These are phyloP conservation scores for Triticum dicoccoides DNA, from an alignment of 176 grass and related monocot species.

Conservation along the genomic window DNA sequence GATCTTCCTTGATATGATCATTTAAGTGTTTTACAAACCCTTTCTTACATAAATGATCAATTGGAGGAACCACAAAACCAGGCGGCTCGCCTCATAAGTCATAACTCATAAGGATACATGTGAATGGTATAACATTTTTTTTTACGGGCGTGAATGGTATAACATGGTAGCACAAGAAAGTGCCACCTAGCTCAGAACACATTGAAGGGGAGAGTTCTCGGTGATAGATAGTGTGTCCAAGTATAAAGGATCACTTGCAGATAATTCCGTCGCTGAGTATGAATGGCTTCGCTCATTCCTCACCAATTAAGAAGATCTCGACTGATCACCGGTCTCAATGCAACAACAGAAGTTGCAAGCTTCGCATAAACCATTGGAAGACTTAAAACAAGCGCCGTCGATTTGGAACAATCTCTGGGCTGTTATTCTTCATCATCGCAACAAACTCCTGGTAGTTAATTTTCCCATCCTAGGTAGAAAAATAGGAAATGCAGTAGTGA, in stretches of 20 bases:
- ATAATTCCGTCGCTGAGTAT: not conserved
- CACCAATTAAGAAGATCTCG: not conserved
- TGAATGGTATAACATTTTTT: not conserved
- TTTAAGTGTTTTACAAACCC: constrained; percentile 9
- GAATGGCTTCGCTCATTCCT: constrained; percentile 6
- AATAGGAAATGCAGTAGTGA: constrained; percentile 7
- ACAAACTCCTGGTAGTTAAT: constrained; percentile 96
- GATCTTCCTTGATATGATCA: constrained; percentile 8
- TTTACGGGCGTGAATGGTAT: not conserved
- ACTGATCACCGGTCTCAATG: not conserved
- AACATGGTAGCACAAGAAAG: constrained; percentile 5
- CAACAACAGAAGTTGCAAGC: not conserved
- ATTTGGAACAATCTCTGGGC: constrained; percentile 51
- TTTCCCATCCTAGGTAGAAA: constrained; percentile 73
- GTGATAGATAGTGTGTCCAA: not conserved
- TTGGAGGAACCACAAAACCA: not conserved
- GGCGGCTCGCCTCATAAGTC: not conserved
- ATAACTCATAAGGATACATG: not conserved
- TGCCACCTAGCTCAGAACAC: not conserved
- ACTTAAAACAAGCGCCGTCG: constrained; percentile 46
- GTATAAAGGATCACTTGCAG: not conserved
- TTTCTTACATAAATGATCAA: constrained; percentile 15
- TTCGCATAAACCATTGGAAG: not conserved
- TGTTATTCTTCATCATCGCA: constrained; percentile 88
- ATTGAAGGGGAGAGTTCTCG: not conserved